These are phyloP conservation scores for Purpureocillium takamizusanense DNA, from an alignment of 2,329 filamentous ascomycete species.

Conservation along the genomic window DNA sequence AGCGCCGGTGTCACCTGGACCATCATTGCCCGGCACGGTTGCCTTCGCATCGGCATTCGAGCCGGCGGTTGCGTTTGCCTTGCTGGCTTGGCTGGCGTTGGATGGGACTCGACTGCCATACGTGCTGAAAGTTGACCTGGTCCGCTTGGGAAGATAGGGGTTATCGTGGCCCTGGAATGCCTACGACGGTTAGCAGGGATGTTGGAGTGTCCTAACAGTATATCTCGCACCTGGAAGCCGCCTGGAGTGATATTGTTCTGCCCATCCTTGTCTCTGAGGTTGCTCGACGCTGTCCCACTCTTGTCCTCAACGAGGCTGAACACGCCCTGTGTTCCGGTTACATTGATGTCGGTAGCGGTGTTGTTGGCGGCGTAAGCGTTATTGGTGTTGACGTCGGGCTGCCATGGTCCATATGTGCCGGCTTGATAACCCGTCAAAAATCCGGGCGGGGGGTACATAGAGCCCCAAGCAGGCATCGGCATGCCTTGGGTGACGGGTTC, in stretches of 20 bases:
- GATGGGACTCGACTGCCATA: conserved; percentile 7
- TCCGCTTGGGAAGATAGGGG: conserved; percentile 15
- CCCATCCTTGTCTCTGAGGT: conserved; percentile 13
- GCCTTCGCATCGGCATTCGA: neutral
- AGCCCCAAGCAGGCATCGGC: conserved; percentile 11
- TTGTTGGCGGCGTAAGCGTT: neutral
- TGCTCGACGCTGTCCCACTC: conserved; percentile 8
- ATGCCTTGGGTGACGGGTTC: conserved; percentile 22
- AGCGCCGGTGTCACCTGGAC: neutral
- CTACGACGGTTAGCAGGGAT: too few species aligned
- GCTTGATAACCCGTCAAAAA: conserved; percentile 8
- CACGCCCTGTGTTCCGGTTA: conserved; percentile 5
- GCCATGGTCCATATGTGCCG: conserved; percentile 1
- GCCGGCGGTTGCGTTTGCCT: neutral
- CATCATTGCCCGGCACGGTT: conserved; percentile 1
- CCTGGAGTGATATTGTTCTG: conserved; percentile 20
- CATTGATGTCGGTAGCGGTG: neutral
- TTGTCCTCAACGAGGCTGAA: conserved; percentile 7
- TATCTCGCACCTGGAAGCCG: conserved; percentile 1
- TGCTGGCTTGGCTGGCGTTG: conserved; percentile 4
- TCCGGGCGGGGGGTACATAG: conserved; percentile 11
- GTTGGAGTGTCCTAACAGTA: neutral
- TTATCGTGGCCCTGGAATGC: conserved; percentile 10
- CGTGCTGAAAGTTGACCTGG: conserved; percentile 11
- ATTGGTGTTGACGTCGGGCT: neutral